Conservation (phyloP, 2,329 filamentous ascomycete genomes). For the Pleomassaria siparia region DNA sequence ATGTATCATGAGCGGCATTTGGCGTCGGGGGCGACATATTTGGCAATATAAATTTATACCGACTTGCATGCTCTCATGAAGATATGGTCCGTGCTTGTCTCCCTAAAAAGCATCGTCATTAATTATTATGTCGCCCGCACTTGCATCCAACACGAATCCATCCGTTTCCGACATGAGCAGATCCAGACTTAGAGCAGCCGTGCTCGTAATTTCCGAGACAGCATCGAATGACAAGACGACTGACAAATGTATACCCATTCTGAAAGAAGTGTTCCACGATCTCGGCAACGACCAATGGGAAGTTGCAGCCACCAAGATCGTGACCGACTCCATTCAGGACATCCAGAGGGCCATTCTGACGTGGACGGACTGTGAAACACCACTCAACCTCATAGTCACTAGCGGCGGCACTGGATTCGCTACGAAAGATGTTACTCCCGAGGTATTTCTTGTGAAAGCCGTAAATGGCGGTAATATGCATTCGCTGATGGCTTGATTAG, state of each 20-base stretch:
- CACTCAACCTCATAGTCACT: conserved; percentile 76
- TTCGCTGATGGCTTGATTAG: conserved; percentile 46
- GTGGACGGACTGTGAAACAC: conserved; percentile 68
- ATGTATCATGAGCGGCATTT: conserved; percentile 34
- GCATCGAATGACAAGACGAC: conserved; percentile 76
- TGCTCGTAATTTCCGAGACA: conserved; percentile 90
- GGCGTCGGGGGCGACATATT: neutral
- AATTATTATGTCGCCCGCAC: conserved; percentile 1
- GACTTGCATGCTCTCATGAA: neutral
- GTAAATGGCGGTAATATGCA: neutral
- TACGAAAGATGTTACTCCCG: conserved; percentile 79
- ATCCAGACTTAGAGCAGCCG: conserved; percentile 65
- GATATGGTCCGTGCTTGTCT: conserved; percentile 7
- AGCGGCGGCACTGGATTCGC: conserved; percentile 95
- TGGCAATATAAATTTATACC: neutral
- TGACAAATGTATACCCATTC: conserved; percentile 69
- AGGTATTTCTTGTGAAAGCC: conserved; percentile 58
- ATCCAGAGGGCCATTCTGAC: conserved; percentile 73
- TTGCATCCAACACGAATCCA: conserved; percentile 6
- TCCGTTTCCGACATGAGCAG: conserved; percentile 28
- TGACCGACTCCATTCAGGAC: conserved; percentile 71
- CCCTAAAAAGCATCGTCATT: conserved; percentile 1
- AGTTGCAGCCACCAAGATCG: conserved; percentile 69
- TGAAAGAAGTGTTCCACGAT: conserved; percentile 68
- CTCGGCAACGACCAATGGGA: conserved; percentile 73